Evolutionary conservation across 805 yeast species (phyloP).

Genomic region (Alloascoidea africana): DNA sequence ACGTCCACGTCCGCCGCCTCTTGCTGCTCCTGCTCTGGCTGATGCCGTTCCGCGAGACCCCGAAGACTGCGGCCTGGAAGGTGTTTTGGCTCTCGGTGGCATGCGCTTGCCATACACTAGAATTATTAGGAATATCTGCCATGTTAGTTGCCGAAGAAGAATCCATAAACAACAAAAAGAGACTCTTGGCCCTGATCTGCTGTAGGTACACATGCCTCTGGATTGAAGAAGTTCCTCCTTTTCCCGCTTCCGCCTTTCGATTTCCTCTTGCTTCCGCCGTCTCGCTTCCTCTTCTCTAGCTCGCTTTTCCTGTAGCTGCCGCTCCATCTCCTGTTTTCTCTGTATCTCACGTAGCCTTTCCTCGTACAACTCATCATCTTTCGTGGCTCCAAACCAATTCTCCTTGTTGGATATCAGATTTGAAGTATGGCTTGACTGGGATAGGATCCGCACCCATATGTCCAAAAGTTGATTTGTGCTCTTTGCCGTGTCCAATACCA

Average conservation of each 20-base stretch:
- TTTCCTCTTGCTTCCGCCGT: constrained; percentile 1
- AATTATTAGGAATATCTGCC: no score
- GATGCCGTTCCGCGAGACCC: no score
- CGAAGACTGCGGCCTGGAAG: no score
- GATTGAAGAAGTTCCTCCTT: background rate
- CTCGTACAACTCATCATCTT: constrained; percentile 1
- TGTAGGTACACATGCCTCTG: no score
- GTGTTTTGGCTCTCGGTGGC: no score
- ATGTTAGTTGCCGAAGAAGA: no score
- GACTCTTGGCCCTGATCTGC: no score
- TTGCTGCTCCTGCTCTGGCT: no score
- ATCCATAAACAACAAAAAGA: no score
- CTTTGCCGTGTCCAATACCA: background rate
- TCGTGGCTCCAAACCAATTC: background rate
- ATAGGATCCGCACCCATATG: background rate
- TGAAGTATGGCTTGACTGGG: constrained; percentile 1
- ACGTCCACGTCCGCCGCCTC: no score
- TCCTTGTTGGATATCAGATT: background rate
- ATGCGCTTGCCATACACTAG: no score
- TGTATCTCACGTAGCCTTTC: constrained; percentile 1
- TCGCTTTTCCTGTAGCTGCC: background rate
- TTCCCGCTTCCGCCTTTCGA: background rate
- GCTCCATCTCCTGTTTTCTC: background rate
- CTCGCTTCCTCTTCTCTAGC: constrained; percentile 1
- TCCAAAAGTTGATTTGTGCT: background rate